A percentile compares a stretch with the other conserved stretches of the same genome.
Conservation (phyloP, 2,329 filamentous ascomycete genomes). For the Fusarium tricinctum region DNA sequence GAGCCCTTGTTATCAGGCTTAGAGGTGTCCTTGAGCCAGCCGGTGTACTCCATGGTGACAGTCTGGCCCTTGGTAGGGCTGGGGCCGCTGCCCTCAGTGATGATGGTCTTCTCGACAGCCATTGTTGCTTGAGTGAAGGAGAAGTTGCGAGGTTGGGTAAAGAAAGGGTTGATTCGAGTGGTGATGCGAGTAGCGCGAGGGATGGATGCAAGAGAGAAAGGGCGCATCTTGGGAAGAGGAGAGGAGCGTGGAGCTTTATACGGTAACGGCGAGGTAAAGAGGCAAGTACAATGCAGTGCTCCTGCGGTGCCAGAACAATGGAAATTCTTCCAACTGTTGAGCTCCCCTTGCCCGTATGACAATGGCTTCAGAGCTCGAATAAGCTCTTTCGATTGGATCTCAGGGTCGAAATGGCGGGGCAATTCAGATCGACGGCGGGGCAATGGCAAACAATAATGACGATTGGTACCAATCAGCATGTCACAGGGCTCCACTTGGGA, state of each 20-base stretch:
- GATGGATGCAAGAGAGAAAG: slow-evolving; percentile 43
- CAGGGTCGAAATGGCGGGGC: slow-evolving; percentile 46
- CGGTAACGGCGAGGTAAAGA: slow-evolving; percentile 19
- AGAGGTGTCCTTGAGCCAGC: slow-evolving; percentile 80
- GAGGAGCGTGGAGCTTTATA: slow-evolving; percentile 43
- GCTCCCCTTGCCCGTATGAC: slow-evolving; percentile 37
- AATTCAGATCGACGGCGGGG: slow-evolving; percentile 50
- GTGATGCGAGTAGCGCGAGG: slow-evolving; percentile 35
- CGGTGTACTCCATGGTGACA: slow-evolving; percentile 92
- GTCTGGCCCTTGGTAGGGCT: slow-evolving; percentile 75
- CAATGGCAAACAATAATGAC: slow-evolving; percentile 44
- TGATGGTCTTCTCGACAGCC: slow-evolving; percentile 79
- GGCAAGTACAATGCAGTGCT: slow-evolving; percentile 26
- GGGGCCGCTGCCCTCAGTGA: slow-evolving; percentile 72
- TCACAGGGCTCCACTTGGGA: slow-evolving; percentile 43
- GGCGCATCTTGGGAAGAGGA: slow-evolving; percentile 35
- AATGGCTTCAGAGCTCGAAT: slow-evolving; percentile 40
- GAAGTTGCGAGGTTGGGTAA: slow-evolving; percentile 38
- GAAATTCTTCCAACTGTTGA: slow-evolving; percentile 34
- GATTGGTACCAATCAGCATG: slow-evolving; percentile 45
- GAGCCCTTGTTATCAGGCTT: slow-evolving; percentile 75
- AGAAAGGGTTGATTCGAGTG: slow-evolving; percentile 41
- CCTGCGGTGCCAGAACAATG: slow-evolving; percentile 33
- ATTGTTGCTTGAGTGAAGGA: slow-evolving; percentile 61
- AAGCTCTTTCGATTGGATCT: slow-evolving; percentile 44